Evolutionary conservation across 2,329 filamentous ascomycete species (phyloP).

Genomic region (Amylocarpus encephaloides): DNA sequence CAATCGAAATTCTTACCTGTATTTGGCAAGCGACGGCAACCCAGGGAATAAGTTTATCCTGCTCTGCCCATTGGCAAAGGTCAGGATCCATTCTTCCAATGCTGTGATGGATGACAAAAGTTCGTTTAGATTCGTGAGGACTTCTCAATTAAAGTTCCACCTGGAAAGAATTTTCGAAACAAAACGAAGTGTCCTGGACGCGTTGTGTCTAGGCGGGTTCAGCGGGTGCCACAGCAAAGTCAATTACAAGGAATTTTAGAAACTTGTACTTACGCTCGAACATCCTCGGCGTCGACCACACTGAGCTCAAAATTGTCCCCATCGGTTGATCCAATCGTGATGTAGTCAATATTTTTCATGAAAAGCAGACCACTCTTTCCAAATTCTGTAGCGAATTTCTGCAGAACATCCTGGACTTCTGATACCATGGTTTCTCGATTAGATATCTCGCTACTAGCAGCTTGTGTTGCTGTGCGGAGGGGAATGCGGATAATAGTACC

Average conservation of each 20-base stretch:
- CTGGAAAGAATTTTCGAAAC: conserved; percentile 21
- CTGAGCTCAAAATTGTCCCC: conserved; percentile 14
- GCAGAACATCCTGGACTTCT: conserved; percentile 27
- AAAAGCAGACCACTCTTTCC: conserved; percentile 29
- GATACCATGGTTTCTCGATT: conserved; percentile 17
- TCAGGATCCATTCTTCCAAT: conserved; percentile 21
- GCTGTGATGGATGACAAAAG: conserved; percentile 29
- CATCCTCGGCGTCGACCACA: conserved; percentile 8
- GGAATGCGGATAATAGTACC: conserved; percentile 34
- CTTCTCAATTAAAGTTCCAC: conserved; percentile 6
- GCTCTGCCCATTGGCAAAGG: conserved; percentile 27
- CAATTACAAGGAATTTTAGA: too few species aligned
- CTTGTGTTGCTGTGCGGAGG: conserved; percentile 27
- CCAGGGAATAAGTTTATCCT: conserved; percentile 30
- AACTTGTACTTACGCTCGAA: conserved; percentile 15
- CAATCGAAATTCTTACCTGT: conserved; percentile 7
- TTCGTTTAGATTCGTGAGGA: conserved; percentile 1
- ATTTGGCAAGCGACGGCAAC: conserved; percentile 30
- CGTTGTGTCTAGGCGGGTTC: too few species aligned
- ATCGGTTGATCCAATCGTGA: conserved; percentile 15
- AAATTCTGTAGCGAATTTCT: conserved; percentile 26
- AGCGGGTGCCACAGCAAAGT: too few species aligned
- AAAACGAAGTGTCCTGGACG: conserved; percentile 4
- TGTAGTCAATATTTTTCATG: conserved; percentile 28
- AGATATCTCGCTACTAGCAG: conserved; percentile 28